These are phyloP conservation scores for Backusella tuberculispora DNA, from an alignment of 192 early-diverging fungal species.

Conservation along the genomic window DNA sequence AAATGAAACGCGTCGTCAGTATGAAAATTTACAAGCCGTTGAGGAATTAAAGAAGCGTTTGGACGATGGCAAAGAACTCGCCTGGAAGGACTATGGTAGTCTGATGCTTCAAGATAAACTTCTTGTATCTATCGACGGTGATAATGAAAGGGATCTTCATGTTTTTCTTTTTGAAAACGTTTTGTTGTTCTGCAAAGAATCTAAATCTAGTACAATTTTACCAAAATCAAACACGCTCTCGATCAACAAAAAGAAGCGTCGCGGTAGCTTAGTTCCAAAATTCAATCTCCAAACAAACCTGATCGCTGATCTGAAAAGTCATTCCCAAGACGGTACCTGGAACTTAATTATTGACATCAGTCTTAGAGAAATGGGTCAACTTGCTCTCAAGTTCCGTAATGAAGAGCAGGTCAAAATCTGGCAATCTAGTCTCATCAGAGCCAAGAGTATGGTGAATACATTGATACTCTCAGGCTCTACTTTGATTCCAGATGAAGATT, in stretches of 20 bases:
- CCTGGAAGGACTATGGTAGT: slow-evolving; percentile 79
- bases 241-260: slow-evolving; percentile 47
- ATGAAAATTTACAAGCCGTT: slow-evolving; percentile 83
- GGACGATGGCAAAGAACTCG: slow-evolving; percentile 73
- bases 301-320: neutral
- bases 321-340: slow-evolving; percentile 56
- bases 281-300: slow-evolving; percentile 36
- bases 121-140: slow-evolving; percentile 60
- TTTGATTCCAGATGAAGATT: slow-evolving; percentile 35
- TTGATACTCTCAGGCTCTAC: neutral
- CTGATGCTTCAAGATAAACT: slow-evolving; percentile 66
- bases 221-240: slow-evolving; percentile 44
- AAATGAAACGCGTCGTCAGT: slow-evolving; percentile 87
- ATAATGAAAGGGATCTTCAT: slow-evolving; percentile 71
- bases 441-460: slow-evolving; percentile 51
- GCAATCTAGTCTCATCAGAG: slow-evolving; percentile 73
- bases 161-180: slow-evolving; percentile 94
- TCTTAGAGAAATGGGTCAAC: slow-evolving; percentile 43
- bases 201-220: slow-evolving; percentile 42
- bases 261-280: slow-evolving; percentile 68
- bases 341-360: slow-evolving; percentile 69
- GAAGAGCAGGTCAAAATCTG: slow-evolving; percentile 88
- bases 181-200: slow-evolving; percentile 92
- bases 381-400: slow-evolving; percentile 86
- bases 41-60: slow-evolving; percentile 81